phyloP scores from a whole-genome alignment of 768 basidiomycete genomes.

The Pisolithus sp. region DNA sequence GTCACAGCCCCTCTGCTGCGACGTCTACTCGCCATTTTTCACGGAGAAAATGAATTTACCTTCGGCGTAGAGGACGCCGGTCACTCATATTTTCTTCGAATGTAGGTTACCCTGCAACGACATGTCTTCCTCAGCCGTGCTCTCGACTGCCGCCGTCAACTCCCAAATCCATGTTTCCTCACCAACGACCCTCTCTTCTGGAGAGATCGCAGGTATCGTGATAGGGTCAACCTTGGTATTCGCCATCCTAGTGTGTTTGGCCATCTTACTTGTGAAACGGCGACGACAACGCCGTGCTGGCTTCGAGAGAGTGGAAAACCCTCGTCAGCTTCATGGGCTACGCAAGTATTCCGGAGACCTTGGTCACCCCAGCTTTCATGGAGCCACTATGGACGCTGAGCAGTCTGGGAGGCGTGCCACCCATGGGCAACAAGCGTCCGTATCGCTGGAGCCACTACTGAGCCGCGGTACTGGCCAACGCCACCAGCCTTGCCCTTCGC shows the following conservation, averaged over 20 bases:
- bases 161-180: not conserved
- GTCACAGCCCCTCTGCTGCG: too few relatives aligned
- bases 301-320: conserved; percentile 15
- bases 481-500: not conserved
- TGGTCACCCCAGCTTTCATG: too few relatives aligned
- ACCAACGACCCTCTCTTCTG: conserved; percentile 5
- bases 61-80: too few relatives aligned
- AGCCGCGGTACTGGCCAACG: conserved; percentile 4
- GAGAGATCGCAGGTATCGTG: conserved; percentile 15
- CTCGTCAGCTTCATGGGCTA: not conserved
- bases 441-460: conserved; percentile 19
- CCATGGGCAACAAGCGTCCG: conserved; percentile 12
- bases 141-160: not conserved
- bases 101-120: not conserved
- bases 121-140: conserved; percentile 3
- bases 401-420: not conserved
- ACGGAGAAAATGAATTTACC: too few relatives aligned
- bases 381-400: not conserved
- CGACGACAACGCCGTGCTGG: conserved; percentile 2
- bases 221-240: conserved; percentile 14
- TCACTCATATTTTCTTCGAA: too few relatives aligned
- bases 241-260: conserved; percentile 7
- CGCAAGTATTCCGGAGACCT: not conserved
- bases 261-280: conserved; percentile 10
- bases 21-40: too few relatives aligned